phyloP scores from a whole-genome alignment of 2,329 filamentous ascomycete genomes.

The Ascocoryne sarcoides region DNA sequence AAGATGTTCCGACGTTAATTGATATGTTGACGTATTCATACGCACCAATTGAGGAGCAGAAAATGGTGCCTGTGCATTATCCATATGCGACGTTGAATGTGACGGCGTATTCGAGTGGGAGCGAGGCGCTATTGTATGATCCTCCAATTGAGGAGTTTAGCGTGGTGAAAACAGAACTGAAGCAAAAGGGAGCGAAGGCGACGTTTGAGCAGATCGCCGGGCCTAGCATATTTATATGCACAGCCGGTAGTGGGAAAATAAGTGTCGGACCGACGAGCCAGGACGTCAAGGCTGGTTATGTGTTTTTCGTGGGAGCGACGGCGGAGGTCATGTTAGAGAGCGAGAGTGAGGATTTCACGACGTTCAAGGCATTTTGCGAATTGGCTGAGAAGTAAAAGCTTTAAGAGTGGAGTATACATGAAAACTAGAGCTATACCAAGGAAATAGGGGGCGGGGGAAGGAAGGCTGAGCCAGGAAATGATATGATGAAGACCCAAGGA shows the following conservation, averaged over 20 bases:
- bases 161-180: conserved; percentile 73
- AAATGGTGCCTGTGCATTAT: conserved; percentile 80
- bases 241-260: conserved; percentile 72
- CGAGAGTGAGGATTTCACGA: conserved; percentile 60
- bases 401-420: too few species aligned
- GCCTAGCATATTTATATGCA: conserved; percentile 90
- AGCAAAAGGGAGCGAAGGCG: conserved; percentile 63
- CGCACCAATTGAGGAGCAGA: conserved; percentile 88
- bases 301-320: conserved; percentile 81
- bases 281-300: conserved; percentile 62
- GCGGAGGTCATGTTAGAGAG: conserved; percentile 76
- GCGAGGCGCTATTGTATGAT: conserved; percentile 71
- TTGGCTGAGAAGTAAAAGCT: too few species aligned
- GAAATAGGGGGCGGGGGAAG: too few species aligned
- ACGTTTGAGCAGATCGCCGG: conserved; percentile 83
- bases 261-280: conserved; percentile 75
- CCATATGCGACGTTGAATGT: conserved; percentile 77
- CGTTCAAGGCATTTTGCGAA: conserved; percentile 93
- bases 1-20: conserved; percentile 83
- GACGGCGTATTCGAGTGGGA: conserved; percentile 70
- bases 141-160: conserved; percentile 95
- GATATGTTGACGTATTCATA: conserved; percentile 92
- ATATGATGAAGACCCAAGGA: too few species aligned
- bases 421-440: too few species aligned
- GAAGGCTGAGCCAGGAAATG: too few species aligned